Evolutionary conservation across 805 yeast species (phyloP).

Genomic region (Barnettozyma salicaria): DNA sequence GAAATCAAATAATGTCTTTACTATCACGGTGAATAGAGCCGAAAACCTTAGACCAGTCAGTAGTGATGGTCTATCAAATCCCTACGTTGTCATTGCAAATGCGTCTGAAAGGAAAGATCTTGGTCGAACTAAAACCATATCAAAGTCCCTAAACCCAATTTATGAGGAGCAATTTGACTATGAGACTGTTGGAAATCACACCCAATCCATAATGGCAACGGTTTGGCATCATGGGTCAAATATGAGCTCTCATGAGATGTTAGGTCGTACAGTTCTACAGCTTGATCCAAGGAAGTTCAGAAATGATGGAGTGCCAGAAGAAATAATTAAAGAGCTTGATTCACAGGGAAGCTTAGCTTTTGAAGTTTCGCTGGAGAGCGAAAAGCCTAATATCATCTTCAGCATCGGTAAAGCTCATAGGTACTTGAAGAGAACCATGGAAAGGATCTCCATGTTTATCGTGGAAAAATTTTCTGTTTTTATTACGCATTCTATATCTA

Average conservation of each 20-base stretch:
- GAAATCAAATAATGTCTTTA: conserved; percentile 47
- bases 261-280: conserved; percentile 57
- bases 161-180: conserved; percentile 87
- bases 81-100: conserved; percentile 61
- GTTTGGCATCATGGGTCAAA: conserved; percentile 60
- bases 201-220: conserved; percentile 47
- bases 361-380: conserved; percentile 71
- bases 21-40: conserved; percentile 57
- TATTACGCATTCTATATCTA: conserved; percentile 52
- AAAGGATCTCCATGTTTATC: conserved; percentile 59
- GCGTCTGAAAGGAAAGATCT: conserved; percentile 46
- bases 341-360: conserved; percentile 63
- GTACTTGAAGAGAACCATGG: conserved; percentile 55
- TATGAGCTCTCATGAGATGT: conserved; percentile 49
- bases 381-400: conserved; percentile 73
- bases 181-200: conserved; percentile 33
- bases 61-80: conserved; percentile 42
- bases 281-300: conserved; percentile 58
- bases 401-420: conserved; percentile 73
- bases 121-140: conserved; percentile 63
- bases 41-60: conserved; percentile 49
- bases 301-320: conserved; percentile 64
- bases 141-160: conserved; percentile 58
- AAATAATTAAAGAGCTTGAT: conserved; percentile 48
- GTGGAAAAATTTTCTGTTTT: conserved; percentile 68